Evolutionary conservation across 2,329 filamentous ascomycete genomes (phyloP), one percentile per base, ranked within the genome.

Genomic region (Phyllosticta ampelicida): DNA sequence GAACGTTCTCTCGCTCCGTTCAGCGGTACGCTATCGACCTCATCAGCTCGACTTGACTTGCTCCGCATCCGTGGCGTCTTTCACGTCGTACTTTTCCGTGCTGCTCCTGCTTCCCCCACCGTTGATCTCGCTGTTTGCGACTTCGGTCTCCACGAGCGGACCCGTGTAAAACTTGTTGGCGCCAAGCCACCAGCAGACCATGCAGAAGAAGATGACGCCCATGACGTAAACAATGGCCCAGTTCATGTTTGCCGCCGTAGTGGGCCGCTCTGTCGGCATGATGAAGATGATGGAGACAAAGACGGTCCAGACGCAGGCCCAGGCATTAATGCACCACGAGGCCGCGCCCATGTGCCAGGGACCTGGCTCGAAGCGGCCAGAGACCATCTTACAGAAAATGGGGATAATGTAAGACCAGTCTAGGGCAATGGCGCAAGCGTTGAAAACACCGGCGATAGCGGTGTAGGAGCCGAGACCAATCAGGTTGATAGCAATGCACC

Each of bases 381-480:
- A 87, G 74, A 87, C 86, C 28, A 79, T 75, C 76, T 85, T 85
- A 74, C 87, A 87, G 19, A 86, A 69, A 63, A 82, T 80, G 26
- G 80, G 80, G 60, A 82, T 81, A 68, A 76, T 77, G 70, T 82
- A 82, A 54, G 73, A 77, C 76, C 77, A 78, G 64, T 81, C 77
- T 23, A 81, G 72, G 30, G 78, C 77, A 61, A 81, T 81, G 61
- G 79, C 77, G 63, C 76, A 79, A 50, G 79, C 69, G 65, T 80
- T 80, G 71, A 81, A 81, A 54, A 81, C 76, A 60, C 77, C 79
- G 4, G 71, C 62, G 61, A 81, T 80, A 60, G 77, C 77, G 26
- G 77, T 75, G 65, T 80, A 80, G 26, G 76, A 79, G 51, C 78
- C 80, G 5, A 84, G 75, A 50, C 77, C 80, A 64, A 83, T 81